A percentile compares a stretch with the other conserved stretches of the same genome.
Conservation (phyloP, 208 protist genomes). For the Hexamita inflata region DNA sequence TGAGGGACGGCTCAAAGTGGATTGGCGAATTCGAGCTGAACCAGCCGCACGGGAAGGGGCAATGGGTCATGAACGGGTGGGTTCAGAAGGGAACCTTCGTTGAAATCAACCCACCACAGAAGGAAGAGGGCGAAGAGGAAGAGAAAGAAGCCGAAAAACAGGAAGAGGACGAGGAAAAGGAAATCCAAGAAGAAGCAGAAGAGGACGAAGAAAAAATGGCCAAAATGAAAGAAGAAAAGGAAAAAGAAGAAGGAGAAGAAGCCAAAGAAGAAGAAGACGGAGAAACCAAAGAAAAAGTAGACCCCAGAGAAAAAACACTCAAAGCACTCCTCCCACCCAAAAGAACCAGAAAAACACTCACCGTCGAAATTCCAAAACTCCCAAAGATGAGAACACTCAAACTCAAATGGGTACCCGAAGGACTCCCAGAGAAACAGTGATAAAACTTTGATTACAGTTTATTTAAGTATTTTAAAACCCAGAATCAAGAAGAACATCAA, state of each 20-base stretch:
- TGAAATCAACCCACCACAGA: conserved; percentile 17
- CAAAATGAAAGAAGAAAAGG: not conserved
- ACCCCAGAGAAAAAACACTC: not conserved
- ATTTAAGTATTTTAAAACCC: too few species aligned
- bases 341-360: conserved; percentile 17
- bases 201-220: not conserved
- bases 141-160: conserved; percentile 16
- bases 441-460: too few species aligned
- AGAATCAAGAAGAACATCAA: too few species aligned
- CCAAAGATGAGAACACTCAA: not conserved
- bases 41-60: conserved; percentile 14
- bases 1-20: not conserved
- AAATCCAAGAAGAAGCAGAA: not conserved
- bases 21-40: conserved; percentile 17
- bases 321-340: conserved; percentile 5
- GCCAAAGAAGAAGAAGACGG: conserved; percentile 19
- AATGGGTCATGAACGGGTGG: not conserved
- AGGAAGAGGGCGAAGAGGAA: conserved; percentile 9
- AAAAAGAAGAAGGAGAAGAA: conserved; percentile 24
- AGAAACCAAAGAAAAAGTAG: not conserved
- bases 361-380: not conserved
- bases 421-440: too few species aligned
- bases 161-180: conserved; percentile 22
- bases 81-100: conserved; percentile 12
- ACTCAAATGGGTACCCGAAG: conserved; percentile 16